phyloP scores from a whole-genome alignment of 148 eudicot genomes.

The Amaranthus palmeri region DNA sequence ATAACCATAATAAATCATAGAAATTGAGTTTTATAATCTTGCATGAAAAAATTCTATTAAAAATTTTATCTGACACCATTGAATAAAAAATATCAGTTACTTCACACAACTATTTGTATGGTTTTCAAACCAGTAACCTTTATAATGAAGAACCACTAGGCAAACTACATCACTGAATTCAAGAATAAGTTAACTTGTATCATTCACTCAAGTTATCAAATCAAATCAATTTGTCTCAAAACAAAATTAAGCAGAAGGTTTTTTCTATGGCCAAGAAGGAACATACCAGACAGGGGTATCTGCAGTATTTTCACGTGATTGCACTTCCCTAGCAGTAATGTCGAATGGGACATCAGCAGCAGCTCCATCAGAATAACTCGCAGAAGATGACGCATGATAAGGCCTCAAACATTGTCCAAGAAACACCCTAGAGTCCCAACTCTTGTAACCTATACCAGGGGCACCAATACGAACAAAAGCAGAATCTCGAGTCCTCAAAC shows the following conservation, averaged over 20 bases:
- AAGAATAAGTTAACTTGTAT: background rate
- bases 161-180: no score
- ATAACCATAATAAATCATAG: background rate
- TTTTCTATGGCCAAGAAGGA: background rate
- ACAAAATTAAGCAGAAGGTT: background rate
- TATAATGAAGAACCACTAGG: background rate
- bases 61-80: background rate
- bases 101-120: background rate
- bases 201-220: background rate
- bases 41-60: background rate
- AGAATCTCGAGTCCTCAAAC: conserved; percentile 39
- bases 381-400: conserved; percentile 16
- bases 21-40: background rate
- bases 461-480: conserved; percentile 3
- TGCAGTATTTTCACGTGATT: conserved; percentile 9
- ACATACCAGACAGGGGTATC: conserved; percentile 22
- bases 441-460: conserved; percentile 21
- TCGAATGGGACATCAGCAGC: conserved; percentile 15
- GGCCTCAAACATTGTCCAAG: conserved; percentile 26
- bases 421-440: conserved; percentile 24
- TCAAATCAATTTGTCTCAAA: background rate
- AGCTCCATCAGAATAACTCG: conserved; percentile 15
- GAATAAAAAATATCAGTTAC: background rate
- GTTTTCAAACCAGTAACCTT: background rate
- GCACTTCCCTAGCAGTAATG: conserved; percentile 15